Evolutionary conservation across 1,139 yeast species (phyloP).

Genomic region (Hemisphaericaspora lyxosophila): DNA sequence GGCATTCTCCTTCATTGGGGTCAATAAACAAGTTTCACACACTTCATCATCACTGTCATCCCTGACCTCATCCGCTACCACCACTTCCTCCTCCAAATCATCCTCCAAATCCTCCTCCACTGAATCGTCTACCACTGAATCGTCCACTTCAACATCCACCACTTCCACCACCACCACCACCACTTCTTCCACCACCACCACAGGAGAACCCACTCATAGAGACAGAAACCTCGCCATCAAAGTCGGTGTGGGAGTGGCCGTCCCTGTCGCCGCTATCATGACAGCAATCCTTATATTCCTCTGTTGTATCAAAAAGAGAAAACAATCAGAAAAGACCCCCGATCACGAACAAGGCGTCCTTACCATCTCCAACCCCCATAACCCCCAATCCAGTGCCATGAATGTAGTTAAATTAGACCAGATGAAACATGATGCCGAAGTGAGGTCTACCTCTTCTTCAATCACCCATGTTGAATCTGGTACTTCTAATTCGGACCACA

Average conservation of each 20-base stretch:
- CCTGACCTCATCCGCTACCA: constrained; percentile 23
- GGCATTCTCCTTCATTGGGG: constrained; percentile 57
- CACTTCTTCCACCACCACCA: constrained; percentile 14
- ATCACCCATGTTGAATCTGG: constrained; percentile 39
- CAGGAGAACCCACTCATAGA: constrained; percentile 12
- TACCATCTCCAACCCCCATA: constrained; percentile 28
- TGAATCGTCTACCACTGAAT: constrained; percentile 19
- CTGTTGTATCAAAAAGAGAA: constrained; percentile 56
- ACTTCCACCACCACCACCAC: constrained; percentile 19
- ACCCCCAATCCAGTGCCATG: constrained; percentile 1
- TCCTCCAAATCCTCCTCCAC: constrained; percentile 21
- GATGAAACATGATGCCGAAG: constrained; percentile 21
- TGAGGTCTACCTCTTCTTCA: constrained; percentile 31
- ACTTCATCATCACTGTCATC: constrained; percentile 21
- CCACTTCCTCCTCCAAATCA: constrained; percentile 26
- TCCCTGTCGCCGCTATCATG: constrained; percentile 59
- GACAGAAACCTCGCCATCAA: constrained; percentile 51
- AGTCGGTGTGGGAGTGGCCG: constrained; percentile 84
- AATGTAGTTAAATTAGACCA: constrained; percentile 55
- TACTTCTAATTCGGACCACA: constrained; percentile 8
- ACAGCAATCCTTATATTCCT: constrained; percentile 52
- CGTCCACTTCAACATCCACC: constrained; percentile 23
- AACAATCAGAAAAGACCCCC: constrained; percentile 26
- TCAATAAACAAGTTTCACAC: constrained; percentile 27
- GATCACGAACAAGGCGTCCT: constrained; percentile 26